These are phyloP conservation scores for Xerocomellus intermedius DNA, from an alignment of 768 basidiomycete species.

Conservation along the genomic window DNA sequence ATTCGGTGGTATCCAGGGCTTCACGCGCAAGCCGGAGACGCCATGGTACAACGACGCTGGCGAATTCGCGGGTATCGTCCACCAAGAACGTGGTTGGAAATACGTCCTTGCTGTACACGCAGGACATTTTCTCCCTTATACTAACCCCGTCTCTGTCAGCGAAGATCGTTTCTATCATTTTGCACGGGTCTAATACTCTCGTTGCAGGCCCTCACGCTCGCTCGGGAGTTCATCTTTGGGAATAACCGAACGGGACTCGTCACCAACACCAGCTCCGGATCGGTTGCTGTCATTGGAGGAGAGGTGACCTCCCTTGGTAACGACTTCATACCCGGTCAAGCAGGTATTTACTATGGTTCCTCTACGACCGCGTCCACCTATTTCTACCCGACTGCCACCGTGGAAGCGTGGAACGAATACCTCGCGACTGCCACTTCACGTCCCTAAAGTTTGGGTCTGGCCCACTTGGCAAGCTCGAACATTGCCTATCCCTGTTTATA, in stretches of 20 bases:
- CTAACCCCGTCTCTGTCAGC: conserved; percentile 46
- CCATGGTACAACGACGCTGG: conserved; percentile 62
- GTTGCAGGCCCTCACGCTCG: conserved; percentile 55
- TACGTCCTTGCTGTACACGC: conserved; percentile 39
- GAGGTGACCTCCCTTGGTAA: conserved; percentile 45
- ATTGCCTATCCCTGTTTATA: neutral
- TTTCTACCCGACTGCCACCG: conserved; percentile 53
- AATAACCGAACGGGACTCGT: conserved; percentile 60
- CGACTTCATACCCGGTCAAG: conserved; percentile 51
- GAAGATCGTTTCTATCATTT: neutral
- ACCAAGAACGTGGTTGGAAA: conserved; percentile 67
- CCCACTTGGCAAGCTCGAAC: neutral
- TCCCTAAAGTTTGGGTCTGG: neutral
- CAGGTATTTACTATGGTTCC: conserved; percentile 56
- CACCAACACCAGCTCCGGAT: conserved; percentile 22
- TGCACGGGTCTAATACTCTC: neutral
- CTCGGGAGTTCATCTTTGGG: conserved; percentile 68
- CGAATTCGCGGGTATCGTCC: conserved; percentile 63
- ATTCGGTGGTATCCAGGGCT: conserved; percentile 75
- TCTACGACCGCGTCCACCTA: conserved; percentile 51
- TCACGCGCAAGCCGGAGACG: conserved; percentile 65
- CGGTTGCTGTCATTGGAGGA: conserved; percentile 45
- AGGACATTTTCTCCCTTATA: conserved; percentile 41
- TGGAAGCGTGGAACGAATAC: conserved; percentile 54
- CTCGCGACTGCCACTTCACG: conserved; percentile 38